Evolutionary conservation across 2,329 filamentous ascomycete species (phyloP).

Genomic region (Sporothrix humicola): DNA sequence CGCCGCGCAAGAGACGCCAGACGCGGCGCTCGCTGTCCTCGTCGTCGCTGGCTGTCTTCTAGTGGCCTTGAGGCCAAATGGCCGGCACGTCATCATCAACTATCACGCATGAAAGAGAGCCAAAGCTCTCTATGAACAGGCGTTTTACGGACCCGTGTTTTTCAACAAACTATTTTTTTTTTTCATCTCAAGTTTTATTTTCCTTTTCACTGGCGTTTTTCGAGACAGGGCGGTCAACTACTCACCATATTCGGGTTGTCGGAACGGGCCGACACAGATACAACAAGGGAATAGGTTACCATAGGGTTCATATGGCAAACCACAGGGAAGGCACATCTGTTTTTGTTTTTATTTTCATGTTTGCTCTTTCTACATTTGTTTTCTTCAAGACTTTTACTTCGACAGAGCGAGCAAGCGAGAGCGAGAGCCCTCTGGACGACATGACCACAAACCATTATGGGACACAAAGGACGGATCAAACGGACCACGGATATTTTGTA

Average conservation of each 20-base stretch:
- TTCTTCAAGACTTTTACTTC: neutral
- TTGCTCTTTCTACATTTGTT: neutral
- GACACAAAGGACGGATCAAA: neutral
- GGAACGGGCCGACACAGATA: conserved; percentile 1
- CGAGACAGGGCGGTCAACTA: neutral
- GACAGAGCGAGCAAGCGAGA: neutral
- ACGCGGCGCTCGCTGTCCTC: conserved; percentile 36
- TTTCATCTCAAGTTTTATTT: neutral
- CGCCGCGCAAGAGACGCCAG: conserved; percentile 45
- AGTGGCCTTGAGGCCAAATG: neutral
- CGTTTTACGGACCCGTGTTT: conserved; percentile 10
- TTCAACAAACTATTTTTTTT: conserved; percentile 6
- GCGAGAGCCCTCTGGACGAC: neutral
- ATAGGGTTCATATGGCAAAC: too few species aligned
- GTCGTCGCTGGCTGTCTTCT: conserved; percentile 36
- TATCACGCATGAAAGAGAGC: neutral
- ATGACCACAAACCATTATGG: neutral
- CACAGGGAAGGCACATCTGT: neutral
- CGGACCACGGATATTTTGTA: neutral
- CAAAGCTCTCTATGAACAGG: neutral
- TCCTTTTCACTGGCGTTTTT: conserved; percentile 13
- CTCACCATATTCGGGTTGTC: neutral
- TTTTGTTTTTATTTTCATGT: neutral
- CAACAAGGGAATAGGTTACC: neutral
- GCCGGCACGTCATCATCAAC: neutral